These are phyloP conservation scores for Geotrichum bryndzae DNA, from an alignment of 1,139 yeast species.

Conservation along the genomic window DNA sequence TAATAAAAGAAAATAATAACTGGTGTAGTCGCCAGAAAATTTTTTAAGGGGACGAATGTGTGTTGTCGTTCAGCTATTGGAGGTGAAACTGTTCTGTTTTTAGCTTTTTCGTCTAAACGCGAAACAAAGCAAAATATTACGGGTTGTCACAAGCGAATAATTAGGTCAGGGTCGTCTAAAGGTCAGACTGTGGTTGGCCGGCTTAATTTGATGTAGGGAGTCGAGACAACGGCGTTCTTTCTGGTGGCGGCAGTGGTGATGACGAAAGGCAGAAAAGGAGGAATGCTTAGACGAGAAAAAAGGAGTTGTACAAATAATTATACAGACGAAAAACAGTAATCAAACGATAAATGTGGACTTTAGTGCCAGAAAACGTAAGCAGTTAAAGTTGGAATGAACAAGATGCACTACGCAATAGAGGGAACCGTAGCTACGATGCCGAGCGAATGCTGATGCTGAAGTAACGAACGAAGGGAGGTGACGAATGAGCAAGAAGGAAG, in stretches of 20 bases:
- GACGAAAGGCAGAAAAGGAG: background rate
- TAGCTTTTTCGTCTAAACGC: background rate
- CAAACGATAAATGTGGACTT: too few species aligned
- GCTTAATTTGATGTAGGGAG: background rate
- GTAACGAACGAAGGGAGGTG: background rate
- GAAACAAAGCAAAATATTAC: background rate
- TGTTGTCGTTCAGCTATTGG: background rate
- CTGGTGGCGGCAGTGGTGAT: background rate
- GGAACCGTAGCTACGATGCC: background rate
- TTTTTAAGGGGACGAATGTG: background rate
- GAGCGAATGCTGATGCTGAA: background rate
- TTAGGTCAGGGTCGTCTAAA: background rate
- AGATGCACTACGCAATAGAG: background rate
- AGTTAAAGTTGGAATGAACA: background rate
- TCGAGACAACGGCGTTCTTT: background rate
- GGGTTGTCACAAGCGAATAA: background rate
- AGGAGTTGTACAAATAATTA: background rate
- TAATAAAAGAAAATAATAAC: background rate
- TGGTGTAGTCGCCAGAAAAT: background rate
- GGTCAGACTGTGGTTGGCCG: background rate
- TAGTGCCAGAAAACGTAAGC: background rate
- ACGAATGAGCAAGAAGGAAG: background rate
- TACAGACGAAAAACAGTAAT: background rate
- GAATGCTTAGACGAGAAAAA: background rate
- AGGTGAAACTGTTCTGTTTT: background rate